Conservation (phyloP, 2,329 filamentous ascomycete genomes). For the Cytospora paraplurivora region DNA sequence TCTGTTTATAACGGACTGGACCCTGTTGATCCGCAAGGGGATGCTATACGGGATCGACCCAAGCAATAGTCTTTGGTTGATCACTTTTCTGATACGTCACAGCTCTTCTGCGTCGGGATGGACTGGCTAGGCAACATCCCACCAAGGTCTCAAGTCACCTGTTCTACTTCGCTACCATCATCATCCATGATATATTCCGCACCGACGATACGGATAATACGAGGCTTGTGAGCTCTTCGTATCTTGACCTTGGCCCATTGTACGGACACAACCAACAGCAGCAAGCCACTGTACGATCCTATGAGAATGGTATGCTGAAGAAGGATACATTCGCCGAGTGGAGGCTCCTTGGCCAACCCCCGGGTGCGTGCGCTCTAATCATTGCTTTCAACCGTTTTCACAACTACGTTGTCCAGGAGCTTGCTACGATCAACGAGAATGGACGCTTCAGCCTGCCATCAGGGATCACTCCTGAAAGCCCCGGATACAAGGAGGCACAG, state of each 20-base stretch:
- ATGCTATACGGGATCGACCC: too few relatives aligned
- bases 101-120: constrained; percentile 1
- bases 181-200: constrained; percentile 63
- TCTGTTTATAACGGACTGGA: too few relatives aligned
- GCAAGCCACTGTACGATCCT: constrained; percentile 54
- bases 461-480: neutral
- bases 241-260: constrained; percentile 72
- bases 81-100: constrained; percentile 70
- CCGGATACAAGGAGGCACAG: constrained; percentile 36
- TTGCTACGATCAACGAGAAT: constrained; percentile 68
- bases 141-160: constrained; percentile 20
- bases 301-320: constrained; percentile 57
- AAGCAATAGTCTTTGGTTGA: constrained; percentile 69
- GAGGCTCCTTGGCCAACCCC: constrained; percentile 66
- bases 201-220: constrained; percentile 65
- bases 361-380: constrained; percentile 66
- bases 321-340: constrained; percentile 70
- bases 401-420: constrained; percentile 58
- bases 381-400: constrained; percentile 72
- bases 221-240: constrained; percentile 70
- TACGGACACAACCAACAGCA: constrained; percentile 70
- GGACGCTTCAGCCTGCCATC: constrained; percentile 55
- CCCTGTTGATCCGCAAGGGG: too few relatives aligned
- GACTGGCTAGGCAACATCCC: constrained; percentile 8
- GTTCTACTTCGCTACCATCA: constrained; percentile 58